phyloP scores from a whole-genome alignment of 306 rosid species.

The Medicago ruthenica region DNA sequence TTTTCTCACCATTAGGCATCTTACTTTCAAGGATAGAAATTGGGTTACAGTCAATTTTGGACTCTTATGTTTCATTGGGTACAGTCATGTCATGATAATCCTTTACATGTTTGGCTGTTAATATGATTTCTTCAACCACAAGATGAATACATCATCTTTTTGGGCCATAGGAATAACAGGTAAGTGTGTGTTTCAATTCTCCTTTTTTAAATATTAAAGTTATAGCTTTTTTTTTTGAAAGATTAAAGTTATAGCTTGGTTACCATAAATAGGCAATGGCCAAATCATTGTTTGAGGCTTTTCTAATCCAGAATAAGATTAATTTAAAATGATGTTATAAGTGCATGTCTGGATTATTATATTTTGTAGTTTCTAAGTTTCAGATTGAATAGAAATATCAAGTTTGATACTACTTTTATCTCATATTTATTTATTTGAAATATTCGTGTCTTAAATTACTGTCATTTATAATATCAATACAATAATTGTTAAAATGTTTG shows the following conservation, averaged over 20 bases:
- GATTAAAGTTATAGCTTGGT: background rate
- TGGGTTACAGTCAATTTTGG: slow-evolving; percentile 46
- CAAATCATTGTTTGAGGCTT: slow-evolving; percentile 1
- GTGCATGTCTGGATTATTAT: background rate
- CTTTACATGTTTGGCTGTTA: slow-evolving; percentile 37
- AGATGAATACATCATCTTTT: slow-evolving; percentile 12
- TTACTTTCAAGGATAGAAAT: slow-evolving; percentile 42
- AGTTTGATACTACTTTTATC: too few relatives aligned
- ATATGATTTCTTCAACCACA: slow-evolving; percentile 28
- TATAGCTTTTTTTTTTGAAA: background rate
- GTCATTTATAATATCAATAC: too few relatives aligned
- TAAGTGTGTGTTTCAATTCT: slow-evolving; percentile 2
- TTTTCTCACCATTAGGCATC: slow-evolving; percentile 35
- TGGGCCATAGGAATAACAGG: background rate
- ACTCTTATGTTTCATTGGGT: slow-evolving; percentile 22
- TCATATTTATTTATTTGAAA: too few relatives aligned
- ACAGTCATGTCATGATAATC: slow-evolving; percentile 44
- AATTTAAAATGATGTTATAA: background rate
- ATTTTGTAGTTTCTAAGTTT: background rate
- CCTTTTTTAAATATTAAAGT: background rate
- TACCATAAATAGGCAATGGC: background rate
- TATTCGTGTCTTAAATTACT: too few relatives aligned
- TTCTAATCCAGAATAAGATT: background rate
- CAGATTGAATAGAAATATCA: too few relatives aligned
- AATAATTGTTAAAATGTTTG: too few relatives aligned